Evolutionary conservation across 2,329 filamentous ascomycete species (phyloP).

Genomic region (Diaporthe vexans): DNA sequence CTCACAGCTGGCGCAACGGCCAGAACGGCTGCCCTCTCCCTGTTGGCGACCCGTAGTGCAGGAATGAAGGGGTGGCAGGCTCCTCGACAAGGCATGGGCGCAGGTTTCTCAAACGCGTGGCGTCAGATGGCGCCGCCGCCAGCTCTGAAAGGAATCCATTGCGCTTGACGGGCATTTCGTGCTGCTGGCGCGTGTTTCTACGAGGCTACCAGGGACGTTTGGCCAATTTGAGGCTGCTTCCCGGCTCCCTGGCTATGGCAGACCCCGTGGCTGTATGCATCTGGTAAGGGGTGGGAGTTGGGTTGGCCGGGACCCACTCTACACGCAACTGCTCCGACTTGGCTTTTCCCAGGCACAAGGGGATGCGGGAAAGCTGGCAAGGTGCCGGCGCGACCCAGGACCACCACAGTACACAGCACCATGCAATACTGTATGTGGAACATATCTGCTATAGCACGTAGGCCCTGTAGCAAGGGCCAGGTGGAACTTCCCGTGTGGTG

Average conservation of each 20-base stretch:
- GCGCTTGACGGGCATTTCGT: constrained; percentile 16
- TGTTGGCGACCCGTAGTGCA: constrained; percentile 17
- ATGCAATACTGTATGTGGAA: constrained; percentile 11
- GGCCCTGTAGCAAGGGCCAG: constrained; percentile 7
- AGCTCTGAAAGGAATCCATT: constrained; percentile 28
- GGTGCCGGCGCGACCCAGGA: constrained; percentile 25
- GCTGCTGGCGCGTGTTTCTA: constrained; percentile 22
- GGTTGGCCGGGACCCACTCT: constrained; percentile 27
- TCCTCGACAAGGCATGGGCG: constrained; percentile 25
- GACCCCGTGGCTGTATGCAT: constrained; percentile 27
- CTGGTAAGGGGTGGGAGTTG: constrained; percentile 32
- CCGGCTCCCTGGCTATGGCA: constrained; percentile 29
- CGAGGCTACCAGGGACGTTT: constrained; percentile 27
- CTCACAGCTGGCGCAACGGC: constrained; percentile 23
- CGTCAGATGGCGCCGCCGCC: constrained; percentile 36
- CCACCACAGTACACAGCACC: constrained; percentile 14
- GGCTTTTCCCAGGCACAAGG: constrained; percentile 26
- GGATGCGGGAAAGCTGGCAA: constrained; percentile 23
- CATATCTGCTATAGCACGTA: constrained; percentile 5
- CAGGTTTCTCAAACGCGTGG: constrained; percentile 38
- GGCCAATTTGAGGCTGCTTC: constrained; percentile 36
- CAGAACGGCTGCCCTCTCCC: constrained; percentile 34
- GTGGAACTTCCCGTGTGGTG: constrained; percentile 32
- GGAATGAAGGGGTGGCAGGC: constrained; percentile 27
- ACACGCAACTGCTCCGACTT: constrained; percentile 35